Percentiles rank a stretch among this genome's conserved stretches.
Conservation (phyloP, 1,284 basidiomycete species). For the Ustilago trichophora region DNA sequence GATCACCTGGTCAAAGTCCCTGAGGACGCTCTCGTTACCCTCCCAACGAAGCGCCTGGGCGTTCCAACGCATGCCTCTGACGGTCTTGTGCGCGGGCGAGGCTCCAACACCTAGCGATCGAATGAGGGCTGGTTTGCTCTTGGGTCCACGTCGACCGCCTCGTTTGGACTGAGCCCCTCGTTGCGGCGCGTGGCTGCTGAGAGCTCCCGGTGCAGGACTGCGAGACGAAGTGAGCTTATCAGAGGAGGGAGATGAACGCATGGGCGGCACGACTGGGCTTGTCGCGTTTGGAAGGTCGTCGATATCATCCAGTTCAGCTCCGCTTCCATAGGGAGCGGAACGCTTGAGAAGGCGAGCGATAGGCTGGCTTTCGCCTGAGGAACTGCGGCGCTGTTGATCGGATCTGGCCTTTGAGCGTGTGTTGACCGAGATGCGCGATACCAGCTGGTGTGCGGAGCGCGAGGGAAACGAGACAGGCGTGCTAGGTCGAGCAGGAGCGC, state of each 20-base stretch:
- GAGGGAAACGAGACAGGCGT: constrained; percentile 26
- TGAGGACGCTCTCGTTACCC: constrained; percentile 88
- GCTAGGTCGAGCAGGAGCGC: constrained; percentile 36
- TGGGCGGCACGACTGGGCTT: constrained; percentile 67
- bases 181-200: neutral
- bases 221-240: constrained; percentile 70
- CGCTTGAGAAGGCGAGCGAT: constrained; percentile 75
- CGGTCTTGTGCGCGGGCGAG: constrained; percentile 28
- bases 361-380: constrained; percentile 17
- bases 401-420: constrained; percentile 16
- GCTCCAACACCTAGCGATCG: constrained; percentile 43
- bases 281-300: constrained; percentile 80
- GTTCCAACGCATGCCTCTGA: constrained; percentile 93
- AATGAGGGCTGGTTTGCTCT: constrained; percentile 50
- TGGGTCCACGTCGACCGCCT: constrained; percentile 68
- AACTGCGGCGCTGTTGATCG: constrained; percentile 13
- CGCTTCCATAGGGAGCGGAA: constrained; percentile 87
- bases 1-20: constrained; percentile 85
- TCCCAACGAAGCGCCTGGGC: constrained; percentile 88
- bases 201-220: neutral
- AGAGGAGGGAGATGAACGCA: constrained; percentile 1
- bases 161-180: constrained; percentile 14
- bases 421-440: constrained; percentile 30
- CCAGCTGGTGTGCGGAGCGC: constrained; percentile 11
- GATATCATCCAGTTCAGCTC: constrained; percentile 88